Base-by-base conservation (phyloP, 306 rosid species). In the Castanea mollissima region DNA sequence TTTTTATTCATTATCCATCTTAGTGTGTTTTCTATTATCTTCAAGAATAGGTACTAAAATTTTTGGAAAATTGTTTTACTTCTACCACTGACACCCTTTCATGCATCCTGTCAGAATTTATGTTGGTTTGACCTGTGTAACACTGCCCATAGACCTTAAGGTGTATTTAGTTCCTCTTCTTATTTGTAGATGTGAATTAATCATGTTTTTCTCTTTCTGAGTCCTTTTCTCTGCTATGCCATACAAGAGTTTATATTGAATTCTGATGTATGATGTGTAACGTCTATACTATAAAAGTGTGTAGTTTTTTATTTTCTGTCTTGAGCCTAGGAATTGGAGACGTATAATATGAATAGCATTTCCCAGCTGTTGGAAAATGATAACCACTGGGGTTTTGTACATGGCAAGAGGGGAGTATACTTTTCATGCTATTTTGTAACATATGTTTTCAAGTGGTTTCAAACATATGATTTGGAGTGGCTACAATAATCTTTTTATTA, bases 81-180 rank as follows among this genome's bases (percentile, higher is more conserved):
- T 49, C 54, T 49, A 49, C 54, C 16, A 13, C 54, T 12, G 18
- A 27, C 71, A 32, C 23, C 38, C 18, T 41, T 62, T 21, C 31
- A n/a, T 65, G 71, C 31, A 21, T 46, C 73, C 52, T 19, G 20
- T 69, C 20, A 6, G 20, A 38, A 41, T 41, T 69, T 69, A 46
- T 46, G n/a, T 71, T 71, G 74, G 62, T 72, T 49, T 25, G 62
- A 63, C 69, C 41, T 68, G 27, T 68, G 25, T 68, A 7, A 68
- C 8, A 32, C 23, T 65, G 32, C 23, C 34, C 23, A 31, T 31
- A 65, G 46, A 67, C 72, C 15, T 34, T 67, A 15, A 19, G 21
- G 38, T 11, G 11, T 2, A 67, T 35, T 67, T 64, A 31, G 41
- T 67, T 67, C 54, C 54, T 49, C 72, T 67, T 23, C 29, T 16